Evolutionary conservation across 495 filamentous ascomycete species (phyloP).

Genomic region (Filosporella fistucella): DNA sequence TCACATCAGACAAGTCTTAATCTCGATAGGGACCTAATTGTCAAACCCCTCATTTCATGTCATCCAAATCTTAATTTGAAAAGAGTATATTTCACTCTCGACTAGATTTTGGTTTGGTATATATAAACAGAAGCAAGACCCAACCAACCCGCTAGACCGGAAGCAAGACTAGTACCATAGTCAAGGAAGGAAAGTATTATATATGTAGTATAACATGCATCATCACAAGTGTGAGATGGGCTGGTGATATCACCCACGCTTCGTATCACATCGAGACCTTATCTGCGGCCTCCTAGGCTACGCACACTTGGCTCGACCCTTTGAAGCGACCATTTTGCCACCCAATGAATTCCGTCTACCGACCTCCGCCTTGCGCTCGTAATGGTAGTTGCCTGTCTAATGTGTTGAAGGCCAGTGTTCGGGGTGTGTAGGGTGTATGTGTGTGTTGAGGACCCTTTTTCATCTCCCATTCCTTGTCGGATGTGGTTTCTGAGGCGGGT

Average conservation of each 20-base stretch:
- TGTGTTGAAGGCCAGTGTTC: conserved; percentile 51
- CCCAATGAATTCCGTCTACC: neutral
- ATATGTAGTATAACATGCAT: neutral
- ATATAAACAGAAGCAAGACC: neutral
- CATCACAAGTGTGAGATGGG: neutral
- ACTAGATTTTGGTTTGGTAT: neutral
- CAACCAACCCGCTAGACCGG: no score
- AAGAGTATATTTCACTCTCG: neutral
- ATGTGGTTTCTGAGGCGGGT: conserved; percentile 22
- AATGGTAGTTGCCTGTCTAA: conserved; percentile 45
- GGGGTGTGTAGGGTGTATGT: conserved; percentile 40
- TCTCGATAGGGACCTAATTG: no score
- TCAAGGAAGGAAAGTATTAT: neutral
- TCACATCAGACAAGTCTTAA: no score
- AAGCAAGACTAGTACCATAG: neutral
- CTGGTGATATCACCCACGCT: neutral
- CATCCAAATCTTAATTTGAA: no score
- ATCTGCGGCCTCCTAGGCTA: neutral
- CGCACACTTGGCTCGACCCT: neutral
- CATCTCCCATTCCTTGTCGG: conserved; percentile 37
- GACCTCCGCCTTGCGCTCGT: conserved; percentile 12
- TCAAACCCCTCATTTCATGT: no score
- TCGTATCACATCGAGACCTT: neutral
- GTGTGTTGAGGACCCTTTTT: conserved; percentile 29
- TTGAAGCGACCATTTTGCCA: neutral